A percentile compares a stretch with the other conserved stretches of the same genome.
phyloP scores from a whole-genome alignment of 768 basidiomycete species.

The Agaricus sinodeliciosus region DNA sequence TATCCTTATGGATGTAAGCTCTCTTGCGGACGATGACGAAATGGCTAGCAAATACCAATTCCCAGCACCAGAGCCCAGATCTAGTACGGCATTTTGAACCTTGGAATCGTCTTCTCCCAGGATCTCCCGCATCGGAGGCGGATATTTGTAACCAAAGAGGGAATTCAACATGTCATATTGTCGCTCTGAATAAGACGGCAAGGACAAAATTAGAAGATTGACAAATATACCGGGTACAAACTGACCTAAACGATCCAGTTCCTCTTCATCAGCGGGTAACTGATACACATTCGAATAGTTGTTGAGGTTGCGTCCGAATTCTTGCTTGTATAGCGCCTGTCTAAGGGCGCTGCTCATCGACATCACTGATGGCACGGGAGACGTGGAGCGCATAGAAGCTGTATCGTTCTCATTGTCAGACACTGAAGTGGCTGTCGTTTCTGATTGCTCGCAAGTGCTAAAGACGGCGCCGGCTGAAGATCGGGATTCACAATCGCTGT shows the following conservation, averaged over 20 bases:
- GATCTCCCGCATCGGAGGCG: constrained; percentile 47
- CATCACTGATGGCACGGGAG: constrained; percentile 63
- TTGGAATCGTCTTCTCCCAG: constrained; percentile 51
- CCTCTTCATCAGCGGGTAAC: constrained; percentile 75
- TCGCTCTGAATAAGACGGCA: constrained; percentile 37
- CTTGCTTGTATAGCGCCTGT: constrained; percentile 51
- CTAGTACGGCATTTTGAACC: constrained; percentile 56
- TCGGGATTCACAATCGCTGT: constrained; percentile 4
- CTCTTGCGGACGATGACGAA: not conserved
- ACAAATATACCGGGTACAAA: not conserved
- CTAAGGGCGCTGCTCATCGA: constrained; percentile 62
- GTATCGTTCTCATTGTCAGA: constrained; percentile 25
- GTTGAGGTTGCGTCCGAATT: constrained; percentile 66
- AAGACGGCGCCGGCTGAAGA: constrained; percentile 5
- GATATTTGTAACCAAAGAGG: constrained; percentile 58
- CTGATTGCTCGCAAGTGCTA: not conserved
- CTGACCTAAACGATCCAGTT: constrained; percentile 62
- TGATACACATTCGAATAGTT: constrained; percentile 76
- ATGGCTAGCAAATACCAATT: constrained; percentile 43
- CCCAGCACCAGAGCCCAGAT: constrained; percentile 78
- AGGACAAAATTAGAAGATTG: not conserved
- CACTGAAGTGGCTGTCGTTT: constrained; percentile 1
- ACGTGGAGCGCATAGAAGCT: constrained; percentile 52
- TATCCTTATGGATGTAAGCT: constrained; percentile 42
- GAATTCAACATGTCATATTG: constrained; percentile 63